Base-by-base conservation (phyloP, 371 early-diverging fungal species). In the Mucor velutinosus region DNA sequence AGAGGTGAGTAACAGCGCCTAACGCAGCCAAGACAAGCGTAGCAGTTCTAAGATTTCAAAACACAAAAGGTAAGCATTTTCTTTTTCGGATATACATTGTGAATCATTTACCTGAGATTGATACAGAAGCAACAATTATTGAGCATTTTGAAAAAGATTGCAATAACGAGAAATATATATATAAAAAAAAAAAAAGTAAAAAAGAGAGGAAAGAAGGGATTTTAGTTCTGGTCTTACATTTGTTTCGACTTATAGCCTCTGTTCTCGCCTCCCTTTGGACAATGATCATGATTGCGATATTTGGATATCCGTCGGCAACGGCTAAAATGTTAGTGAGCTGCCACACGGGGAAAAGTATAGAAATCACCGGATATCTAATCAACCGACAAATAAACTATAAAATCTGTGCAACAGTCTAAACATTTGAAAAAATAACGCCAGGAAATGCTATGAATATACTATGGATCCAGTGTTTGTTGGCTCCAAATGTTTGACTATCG, bases 101-200 rank as follows among this genome's bases (percentile, higher is more conserved):
- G 15, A 29, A 4, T 25, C 27, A 4, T 32, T 61, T 59, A 7
- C 79, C 75, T 69, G 30, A 79, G 71, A 27, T 60, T 76, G 30
- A 79, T 79, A 72, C 79, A 79, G 35, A 79, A 79, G 61, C 79
- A 79, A 60, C 79, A 79, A 45, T 79, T 76, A 17, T 74, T 76
- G n/a, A 72, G 64, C 72, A 72, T 72, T 57, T 55, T 67, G 15
- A 17, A 39, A 45, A 45, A 45, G 17, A n/a, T 17, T n/a, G 37
- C 12, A 17, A 25, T 45, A 12, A 12, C 21, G 19, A 59, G 35
- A 23, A 35, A 59, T 59, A 39, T 11, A 19, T 21, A 21, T 41
- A 21, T 43, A 29, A 49, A 51, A 60, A 62, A 30, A 66, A 59
- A 32, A 66, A 60, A 27, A 43, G 29, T 15, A 59, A 41, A 23